Conservation (phyloP, 768 basidiomycete species). For the Suillus subalutaceus region DNA sequence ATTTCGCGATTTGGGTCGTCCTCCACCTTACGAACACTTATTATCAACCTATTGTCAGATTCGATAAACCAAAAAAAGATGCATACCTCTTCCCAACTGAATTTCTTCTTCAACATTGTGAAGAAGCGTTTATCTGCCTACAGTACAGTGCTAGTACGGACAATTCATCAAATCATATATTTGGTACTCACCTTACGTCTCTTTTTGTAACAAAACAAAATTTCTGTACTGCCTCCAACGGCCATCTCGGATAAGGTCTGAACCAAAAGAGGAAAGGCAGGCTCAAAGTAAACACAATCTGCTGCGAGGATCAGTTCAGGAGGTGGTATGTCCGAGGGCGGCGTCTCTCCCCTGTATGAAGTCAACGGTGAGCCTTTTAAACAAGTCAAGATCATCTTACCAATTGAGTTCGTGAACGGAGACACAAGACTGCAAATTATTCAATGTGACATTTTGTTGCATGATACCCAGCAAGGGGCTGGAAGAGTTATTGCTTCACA, state of each 20-base stretch:
- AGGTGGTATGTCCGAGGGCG: slow-evolving; percentile 48
- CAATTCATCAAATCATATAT: slow-evolving; percentile 6
- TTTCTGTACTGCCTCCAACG: slow-evolving; percentile 52
- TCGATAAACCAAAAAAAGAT: not conserved
- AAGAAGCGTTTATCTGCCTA: slow-evolving; percentile 93
- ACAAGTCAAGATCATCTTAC: slow-evolving; percentile 32
- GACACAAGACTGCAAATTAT: slow-evolving; percentile 56
- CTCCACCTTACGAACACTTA: slow-evolving; percentile 43
- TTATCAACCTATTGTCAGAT: slow-evolving; percentile 8
- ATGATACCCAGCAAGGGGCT: slow-evolving; percentile 83
- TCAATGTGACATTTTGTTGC: slow-evolving; percentile 70
- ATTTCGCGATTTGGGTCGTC: slow-evolving; percentile 63
- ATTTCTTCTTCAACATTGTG: slow-evolving; percentile 72
- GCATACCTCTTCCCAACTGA: slow-evolving; percentile 68
- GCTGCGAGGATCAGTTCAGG: slow-evolving; percentile 84
- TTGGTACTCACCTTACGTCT: slow-evolving; percentile 70
- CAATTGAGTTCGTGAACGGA: slow-evolving; percentile 79
- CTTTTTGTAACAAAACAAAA: slow-evolving; percentile 94
- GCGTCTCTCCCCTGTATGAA: slow-evolving; percentile 60
- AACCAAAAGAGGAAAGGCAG: slow-evolving; percentile 86
- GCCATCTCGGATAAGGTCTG: slow-evolving; percentile 72
- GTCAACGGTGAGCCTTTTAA: slow-evolving; percentile 13
- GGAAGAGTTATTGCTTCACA: slow-evolving; percentile 17
- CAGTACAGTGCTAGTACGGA: slow-evolving; percentile 1
- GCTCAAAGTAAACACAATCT: slow-evolving; percentile 96